A percentile compares a stretch with the other conserved stretches of the same genome.
Evolutionary conservation across 352 stramenopile species (phyloP).

Genomic region (Globisporangium parvum): DNA sequence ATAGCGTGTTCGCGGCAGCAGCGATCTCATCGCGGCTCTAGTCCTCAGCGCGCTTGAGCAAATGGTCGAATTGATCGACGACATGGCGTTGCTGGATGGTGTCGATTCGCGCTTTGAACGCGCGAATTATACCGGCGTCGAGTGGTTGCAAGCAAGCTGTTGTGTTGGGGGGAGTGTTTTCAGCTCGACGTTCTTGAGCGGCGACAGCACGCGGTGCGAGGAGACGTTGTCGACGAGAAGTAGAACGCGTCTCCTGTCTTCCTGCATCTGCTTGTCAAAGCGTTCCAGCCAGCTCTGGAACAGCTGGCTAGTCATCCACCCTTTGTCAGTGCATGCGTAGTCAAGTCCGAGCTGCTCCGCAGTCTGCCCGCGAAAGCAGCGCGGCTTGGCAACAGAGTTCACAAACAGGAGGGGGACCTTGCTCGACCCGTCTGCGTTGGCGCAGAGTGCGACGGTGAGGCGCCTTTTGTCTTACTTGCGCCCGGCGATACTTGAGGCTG

Average conservation of each 20-base stretch:
- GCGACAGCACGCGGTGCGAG: background rate
- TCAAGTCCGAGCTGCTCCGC: background rate
- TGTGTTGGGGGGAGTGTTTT: background rate
- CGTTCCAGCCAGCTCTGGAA: background rate
- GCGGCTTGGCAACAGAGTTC: background rate
- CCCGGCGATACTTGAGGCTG: background rate
- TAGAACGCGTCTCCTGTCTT: background rate
- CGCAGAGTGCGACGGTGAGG: background rate
- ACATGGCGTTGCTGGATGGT: background rate
- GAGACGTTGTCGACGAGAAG: slow-evolving; percentile 1
- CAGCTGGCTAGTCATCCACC: background rate
- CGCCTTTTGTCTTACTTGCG: background rate
- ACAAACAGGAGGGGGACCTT: background rate
- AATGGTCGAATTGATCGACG: background rate
- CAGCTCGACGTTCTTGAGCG: background rate
- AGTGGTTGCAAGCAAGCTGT: background rate
- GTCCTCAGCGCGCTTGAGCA: background rate
- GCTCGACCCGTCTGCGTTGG: background rate
- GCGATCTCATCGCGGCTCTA: background rate
- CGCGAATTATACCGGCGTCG: background rate
- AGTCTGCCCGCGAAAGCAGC: background rate
- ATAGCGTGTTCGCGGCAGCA: background rate
- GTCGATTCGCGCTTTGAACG: background rate
- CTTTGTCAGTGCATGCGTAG: background rate
- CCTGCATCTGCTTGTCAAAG: background rate